A percentile compares a stretch with the other conserved stretches of the same genome.
Conservation (phyloP, 2,329 filamentous ascomycete genomes). For the Aspergillus caelatus region DNA sequence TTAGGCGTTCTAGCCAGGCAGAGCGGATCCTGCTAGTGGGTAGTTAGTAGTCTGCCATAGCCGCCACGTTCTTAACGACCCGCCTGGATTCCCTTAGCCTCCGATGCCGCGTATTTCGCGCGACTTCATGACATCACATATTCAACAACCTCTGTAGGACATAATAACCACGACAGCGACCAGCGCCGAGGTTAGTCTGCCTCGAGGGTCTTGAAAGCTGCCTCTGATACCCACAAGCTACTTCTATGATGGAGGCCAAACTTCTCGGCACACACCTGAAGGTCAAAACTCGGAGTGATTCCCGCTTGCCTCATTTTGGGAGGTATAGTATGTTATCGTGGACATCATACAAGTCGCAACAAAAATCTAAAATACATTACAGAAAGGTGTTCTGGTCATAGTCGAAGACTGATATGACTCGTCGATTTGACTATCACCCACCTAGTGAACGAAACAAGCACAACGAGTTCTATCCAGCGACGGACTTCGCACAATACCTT, state of each 20-base stretch:
- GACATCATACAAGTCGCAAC: background rate
- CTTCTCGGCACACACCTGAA: background rate
- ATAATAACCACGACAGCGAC: background rate
- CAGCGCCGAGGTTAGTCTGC: background rate
- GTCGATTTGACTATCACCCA: too few relatives aligned
- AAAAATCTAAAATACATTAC: background rate
- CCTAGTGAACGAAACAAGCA: background rate
- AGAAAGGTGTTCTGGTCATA: background rate
- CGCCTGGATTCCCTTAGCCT: background rate
- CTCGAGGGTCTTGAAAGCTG: background rate
- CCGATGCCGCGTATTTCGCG: background rate
- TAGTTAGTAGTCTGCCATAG: background rate
- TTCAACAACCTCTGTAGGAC: background rate
- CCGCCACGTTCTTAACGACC: background rate
- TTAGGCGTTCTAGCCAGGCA: background rate
- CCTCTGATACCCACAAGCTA: background rate
- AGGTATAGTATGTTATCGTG: background rate
- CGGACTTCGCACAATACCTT: background rate
- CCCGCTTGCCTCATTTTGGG: background rate
- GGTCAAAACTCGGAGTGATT: background rate
- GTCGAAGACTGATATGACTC: too few relatives aligned
- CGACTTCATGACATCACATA: background rate
- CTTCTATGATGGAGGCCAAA: background rate
- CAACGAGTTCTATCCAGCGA: background rate
- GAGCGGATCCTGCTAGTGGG: background rate